Evolutionary conservation across 73 alveolate species (phyloP).

Genomic region (Durusdinium trenchii): DNA sequence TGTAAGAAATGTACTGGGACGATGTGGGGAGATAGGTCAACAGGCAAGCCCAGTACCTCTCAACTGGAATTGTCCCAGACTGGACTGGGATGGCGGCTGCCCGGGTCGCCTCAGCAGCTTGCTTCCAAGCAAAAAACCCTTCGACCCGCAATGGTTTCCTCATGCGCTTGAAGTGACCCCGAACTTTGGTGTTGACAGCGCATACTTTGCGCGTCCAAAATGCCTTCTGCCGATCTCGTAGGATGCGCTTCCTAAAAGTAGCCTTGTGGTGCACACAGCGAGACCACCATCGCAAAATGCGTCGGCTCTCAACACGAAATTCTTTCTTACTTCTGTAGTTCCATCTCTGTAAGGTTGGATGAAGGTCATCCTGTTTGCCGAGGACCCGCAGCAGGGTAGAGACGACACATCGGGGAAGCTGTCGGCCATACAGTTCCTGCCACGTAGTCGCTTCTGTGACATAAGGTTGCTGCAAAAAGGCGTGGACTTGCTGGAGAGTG

Average conservation of each 20-base stretch:
- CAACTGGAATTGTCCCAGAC: neutral
- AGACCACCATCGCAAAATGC: slow-evolving; percentile 1
- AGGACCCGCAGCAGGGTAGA: too few species aligned
- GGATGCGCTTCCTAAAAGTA: neutral
- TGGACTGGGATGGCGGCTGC: neutral
- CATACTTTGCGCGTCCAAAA: neutral
- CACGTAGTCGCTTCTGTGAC: too few species aligned
- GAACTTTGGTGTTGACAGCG: neutral
- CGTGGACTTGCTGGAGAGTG: too few species aligned
- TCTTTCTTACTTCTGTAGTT: neutral
- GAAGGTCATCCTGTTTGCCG: neutral
- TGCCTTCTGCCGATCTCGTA: neutral
- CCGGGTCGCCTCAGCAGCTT: neutral
- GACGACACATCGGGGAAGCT: too few species aligned
- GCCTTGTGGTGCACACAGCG: too few species aligned
- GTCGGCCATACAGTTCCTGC: too few species aligned
- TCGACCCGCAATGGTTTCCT: neutral
- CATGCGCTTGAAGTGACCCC: neutral
- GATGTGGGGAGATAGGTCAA: neutral
- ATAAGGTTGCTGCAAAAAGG: too few species aligned
- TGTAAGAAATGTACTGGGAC: neutral
- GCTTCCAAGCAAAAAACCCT: neutral
- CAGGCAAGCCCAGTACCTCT: neutral
- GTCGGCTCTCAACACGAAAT: neutral
- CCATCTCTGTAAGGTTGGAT: neutral